These are phyloP conservation scores for Geotrichum cucujoidarum DNA, from an alignment of 1,139 yeast genomes.

Conservation along the genomic window DNA sequence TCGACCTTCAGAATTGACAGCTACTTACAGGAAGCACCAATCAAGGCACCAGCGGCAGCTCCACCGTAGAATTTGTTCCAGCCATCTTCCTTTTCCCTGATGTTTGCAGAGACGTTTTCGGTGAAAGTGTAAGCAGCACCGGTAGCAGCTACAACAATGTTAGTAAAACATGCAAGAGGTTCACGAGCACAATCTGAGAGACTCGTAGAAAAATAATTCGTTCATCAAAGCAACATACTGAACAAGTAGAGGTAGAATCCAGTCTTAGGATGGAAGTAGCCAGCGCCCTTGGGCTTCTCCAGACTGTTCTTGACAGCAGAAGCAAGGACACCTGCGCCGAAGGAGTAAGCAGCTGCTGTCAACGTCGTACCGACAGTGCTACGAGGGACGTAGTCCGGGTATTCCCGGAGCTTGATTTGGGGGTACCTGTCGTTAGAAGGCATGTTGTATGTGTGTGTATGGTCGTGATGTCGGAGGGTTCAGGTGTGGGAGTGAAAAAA, in stretches of 20 bases:
- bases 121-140: slow-evolving; percentile 42
- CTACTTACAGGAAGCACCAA: slow-evolving; percentile 38
- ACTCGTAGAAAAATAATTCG: too few species aligned
- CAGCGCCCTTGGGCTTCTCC: slow-evolving; percentile 24
- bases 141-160: slow-evolving; percentile 29
- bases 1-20: background rate
- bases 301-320: slow-evolving; percentile 42
- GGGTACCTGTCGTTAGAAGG: slow-evolving; percentile 19
- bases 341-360: slow-evolving; percentile 41
- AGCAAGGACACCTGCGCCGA: slow-evolving; percentile 39
- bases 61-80: slow-evolving; percentile 49
- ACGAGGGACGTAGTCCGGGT: slow-evolving; percentile 34
- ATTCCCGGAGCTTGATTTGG: slow-evolving; percentile 17
- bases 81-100: slow-evolving; percentile 44
- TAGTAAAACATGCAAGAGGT: too few species aligned
- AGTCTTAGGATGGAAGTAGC: slow-evolving; percentile 23
- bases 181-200: too few species aligned
- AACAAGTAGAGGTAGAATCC: slow-evolving; percentile 23
- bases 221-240: too few species aligned
- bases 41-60: slow-evolving; percentile 44
- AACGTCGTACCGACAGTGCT: slow-evolving; percentile 44
- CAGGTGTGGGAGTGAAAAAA: background rate
- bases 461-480: background rate
- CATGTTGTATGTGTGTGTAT: slow-evolving; percentile 13
- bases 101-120: slow-evolving; percentile 41